phyloP scores from a whole-genome alignment of 192 early-diverging fungal species.

The Paraglomus occultum region DNA sequence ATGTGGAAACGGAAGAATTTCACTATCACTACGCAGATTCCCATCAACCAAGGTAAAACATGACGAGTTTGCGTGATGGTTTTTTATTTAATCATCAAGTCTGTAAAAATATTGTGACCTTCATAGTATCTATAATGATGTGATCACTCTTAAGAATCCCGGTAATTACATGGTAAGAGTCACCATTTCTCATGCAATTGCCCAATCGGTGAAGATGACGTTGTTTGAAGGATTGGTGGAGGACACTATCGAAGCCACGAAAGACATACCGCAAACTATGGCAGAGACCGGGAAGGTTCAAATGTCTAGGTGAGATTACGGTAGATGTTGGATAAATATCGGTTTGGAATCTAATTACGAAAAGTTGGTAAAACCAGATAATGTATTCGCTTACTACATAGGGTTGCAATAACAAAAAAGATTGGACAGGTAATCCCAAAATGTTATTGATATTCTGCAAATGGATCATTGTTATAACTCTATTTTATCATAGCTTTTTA shows the following conservation, averaged over 20 bases:
- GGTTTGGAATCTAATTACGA: neutral
- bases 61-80: neutral
- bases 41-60: conserved; percentile 53
- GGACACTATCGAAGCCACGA: conserved; percentile 84
- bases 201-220: conserved; percentile 92
- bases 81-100: conserved; percentile 8
- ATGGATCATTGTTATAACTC: neutral
- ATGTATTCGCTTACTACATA: conserved; percentile 31
- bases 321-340: neutral
- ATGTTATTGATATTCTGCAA: neutral
- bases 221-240: conserved; percentile 91
- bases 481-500: conserved; percentile 57
- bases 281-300: conserved; percentile 89
- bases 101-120: neutral
- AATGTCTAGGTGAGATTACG: conserved; percentile 62
- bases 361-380: neutral
- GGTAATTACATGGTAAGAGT: conserved; percentile 87
- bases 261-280: conserved; percentile 91
- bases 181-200: conserved; percentile 93
- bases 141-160: conserved; percentile 78
- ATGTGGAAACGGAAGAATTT: conserved; percentile 80
- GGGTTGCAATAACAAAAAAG: conserved; percentile 90
- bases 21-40: conserved; percentile 72
- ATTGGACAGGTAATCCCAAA: conserved; percentile 71
- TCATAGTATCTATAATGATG: conserved; percentile 83